Conservation (phyloP, 225 moss, liverwort and hornwort genomes). For the Pseudisothecium myosuroides region DNA sequence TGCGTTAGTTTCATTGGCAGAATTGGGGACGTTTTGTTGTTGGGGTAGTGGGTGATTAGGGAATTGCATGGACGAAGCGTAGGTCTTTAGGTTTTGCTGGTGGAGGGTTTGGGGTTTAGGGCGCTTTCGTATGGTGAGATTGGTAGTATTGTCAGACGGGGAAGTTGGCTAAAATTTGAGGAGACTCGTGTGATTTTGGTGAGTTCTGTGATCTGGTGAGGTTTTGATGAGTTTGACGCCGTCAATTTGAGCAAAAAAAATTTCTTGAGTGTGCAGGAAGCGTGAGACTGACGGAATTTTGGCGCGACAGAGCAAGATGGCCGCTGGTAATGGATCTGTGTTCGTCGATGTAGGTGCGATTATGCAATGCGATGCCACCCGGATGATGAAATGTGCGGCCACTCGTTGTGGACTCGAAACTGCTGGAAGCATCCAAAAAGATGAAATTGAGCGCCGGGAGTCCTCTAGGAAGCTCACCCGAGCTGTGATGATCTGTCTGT, state of each 20-base stretch:
- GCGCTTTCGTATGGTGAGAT: neutral
- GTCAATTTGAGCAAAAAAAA: too few species aligned
- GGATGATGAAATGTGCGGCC: slow-evolving; percentile 29
- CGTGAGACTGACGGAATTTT: neutral
- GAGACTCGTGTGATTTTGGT: neutral
- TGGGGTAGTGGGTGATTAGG: neutral
- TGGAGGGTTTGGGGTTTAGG: neutral
- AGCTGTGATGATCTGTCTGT: slow-evolving; percentile 68
- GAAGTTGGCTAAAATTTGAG: neutral
- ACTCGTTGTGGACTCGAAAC: slow-evolving; percentile 27
- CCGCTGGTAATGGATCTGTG: neutral
- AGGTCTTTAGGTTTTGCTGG: neutral
- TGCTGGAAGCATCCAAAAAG: slow-evolving; percentile 5
- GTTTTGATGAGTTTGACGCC: neutral
- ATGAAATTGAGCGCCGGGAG: slow-evolving; percentile 20
- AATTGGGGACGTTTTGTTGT: neutral
- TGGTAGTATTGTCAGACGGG: too few species aligned
- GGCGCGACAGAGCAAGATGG: neutral
- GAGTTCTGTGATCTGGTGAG: neutral
- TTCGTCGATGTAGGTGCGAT: neutral
- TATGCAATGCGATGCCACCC: neutral
- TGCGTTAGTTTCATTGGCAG: neutral
- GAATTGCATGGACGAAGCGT: neutral
- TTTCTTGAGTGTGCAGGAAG: neutral
- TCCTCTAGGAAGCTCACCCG: slow-evolving; percentile 59